phyloP scores from a whole-genome alignment of 208 protist genomes.

The Leishmania aethiopica region DNA sequence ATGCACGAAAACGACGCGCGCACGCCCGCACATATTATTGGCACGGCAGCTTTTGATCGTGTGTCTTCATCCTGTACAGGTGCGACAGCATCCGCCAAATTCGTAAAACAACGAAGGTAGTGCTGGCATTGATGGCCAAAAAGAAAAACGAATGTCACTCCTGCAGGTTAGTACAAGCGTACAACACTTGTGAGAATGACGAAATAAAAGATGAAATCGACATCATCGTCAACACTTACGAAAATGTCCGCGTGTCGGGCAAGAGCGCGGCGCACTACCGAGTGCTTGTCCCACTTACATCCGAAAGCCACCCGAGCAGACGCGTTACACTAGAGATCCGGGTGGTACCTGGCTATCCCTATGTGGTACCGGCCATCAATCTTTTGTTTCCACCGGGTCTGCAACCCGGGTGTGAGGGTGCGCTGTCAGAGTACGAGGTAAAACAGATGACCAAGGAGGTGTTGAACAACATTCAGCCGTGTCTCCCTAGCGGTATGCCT shows the following conservation, averaged over 20 bases:
- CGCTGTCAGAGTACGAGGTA: conserved; percentile 46
- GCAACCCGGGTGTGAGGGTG: conserved; percentile 24
- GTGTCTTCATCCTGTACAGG: not conserved
- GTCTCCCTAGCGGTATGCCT: conserved; percentile 47
- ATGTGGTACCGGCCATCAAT: conserved; percentile 52
- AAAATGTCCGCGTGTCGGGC: conserved; percentile 51
- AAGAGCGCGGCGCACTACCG: conserved; percentile 47
- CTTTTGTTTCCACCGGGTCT: conserved; percentile 43
- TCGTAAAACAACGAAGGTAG: not conserved
- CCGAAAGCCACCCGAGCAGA: conserved; percentile 35
- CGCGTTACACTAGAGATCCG: conserved; percentile 57
- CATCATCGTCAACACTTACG: conserved; percentile 63
- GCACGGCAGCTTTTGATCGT: not conserved
- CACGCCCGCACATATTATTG: not conserved
- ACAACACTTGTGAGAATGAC: conserved; percentile 49
- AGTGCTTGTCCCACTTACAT: conserved; percentile 51
- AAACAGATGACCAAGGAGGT: conserved; percentile 54
- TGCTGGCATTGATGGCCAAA: conserved; percentile 26
- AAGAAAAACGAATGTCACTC: conserved; percentile 31
- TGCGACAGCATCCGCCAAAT: not conserved
- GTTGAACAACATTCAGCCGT: conserved; percentile 57
- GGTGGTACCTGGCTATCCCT: conserved; percentile 72
- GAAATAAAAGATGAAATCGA: conserved; percentile 75
- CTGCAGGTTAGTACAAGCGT: conserved; percentile 51
- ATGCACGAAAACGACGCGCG: not conserved